Evolutionary conservation across 1,284 basidiomycete species (phyloP).

Genomic region (Coniophora puteana): DNA sequence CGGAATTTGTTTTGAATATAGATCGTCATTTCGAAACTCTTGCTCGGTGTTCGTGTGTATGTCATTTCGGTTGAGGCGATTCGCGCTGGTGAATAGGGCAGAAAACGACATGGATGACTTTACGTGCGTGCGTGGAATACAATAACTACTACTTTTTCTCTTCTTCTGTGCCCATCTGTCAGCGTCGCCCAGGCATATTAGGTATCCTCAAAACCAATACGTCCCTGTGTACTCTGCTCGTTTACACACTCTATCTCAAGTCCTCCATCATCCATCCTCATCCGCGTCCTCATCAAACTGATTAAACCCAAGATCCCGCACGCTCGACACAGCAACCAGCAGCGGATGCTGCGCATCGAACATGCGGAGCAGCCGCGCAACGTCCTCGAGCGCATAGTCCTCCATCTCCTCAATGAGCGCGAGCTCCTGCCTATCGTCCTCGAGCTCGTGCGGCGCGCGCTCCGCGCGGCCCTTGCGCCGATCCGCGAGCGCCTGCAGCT

Average conservation of each 20-base stretch:
- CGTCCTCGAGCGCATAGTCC: conserved; percentile 71
- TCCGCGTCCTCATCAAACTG: conserved; percentile 47
- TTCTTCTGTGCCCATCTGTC: too few species aligned
- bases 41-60: too few species aligned
- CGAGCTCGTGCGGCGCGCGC: conserved; percentile 33
- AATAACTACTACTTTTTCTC: too few species aligned
- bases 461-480: conserved; percentile 52
- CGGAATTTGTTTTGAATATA: too few species aligned
- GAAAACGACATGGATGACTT: too few species aligned
- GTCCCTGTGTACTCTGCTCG: too few species aligned
- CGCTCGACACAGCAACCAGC: conserved; percentile 64
- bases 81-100: too few species aligned
- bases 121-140: too few species aligned
- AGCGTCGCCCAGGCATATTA: too few species aligned
- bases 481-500: conserved; percentile 64
- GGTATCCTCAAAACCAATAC: too few species aligned
- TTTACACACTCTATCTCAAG: conserved; percentile 1
- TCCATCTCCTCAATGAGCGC: conserved; percentile 54
- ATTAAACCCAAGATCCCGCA: conserved; percentile 61
- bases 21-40: too few species aligned
- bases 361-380: conserved; percentile 53
- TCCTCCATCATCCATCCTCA: conserved; percentile 21
- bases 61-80: too few species aligned
- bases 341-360: conserved; percentile 59
- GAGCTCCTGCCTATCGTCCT: conserved; percentile 37